Evolutionary conservation across 2,329 filamentous ascomycete genomes (phyloP).

Genomic region (Whalleya microplaca): DNA sequence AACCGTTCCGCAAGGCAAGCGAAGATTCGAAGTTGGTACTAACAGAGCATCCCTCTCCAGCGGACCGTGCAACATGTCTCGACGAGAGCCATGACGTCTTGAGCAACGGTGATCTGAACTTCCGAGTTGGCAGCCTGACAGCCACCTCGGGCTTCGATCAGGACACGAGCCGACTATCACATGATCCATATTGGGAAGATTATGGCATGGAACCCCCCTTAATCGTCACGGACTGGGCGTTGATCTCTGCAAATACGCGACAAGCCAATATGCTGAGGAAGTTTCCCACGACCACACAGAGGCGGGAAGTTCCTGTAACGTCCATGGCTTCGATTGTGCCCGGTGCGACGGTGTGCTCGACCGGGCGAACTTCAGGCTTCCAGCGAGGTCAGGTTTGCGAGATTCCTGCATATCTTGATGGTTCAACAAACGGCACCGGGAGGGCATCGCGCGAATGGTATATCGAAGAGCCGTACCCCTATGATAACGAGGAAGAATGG

Average conservation of each 20-base stretch:
- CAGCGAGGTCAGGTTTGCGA: slow-evolving; percentile 48
- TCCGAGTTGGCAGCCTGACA: slow-evolving; percentile 41
- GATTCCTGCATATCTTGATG: slow-evolving; percentile 47
- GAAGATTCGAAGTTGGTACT: slow-evolving; percentile 32
- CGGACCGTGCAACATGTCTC: slow-evolving; percentile 43
- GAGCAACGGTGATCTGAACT: slow-evolving; percentile 28
- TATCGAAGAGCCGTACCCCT: slow-evolving; percentile 44
- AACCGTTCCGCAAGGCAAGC: slow-evolving; percentile 46
- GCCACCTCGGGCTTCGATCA: slow-evolving; percentile 48
- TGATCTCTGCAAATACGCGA: slow-evolving; percentile 41
- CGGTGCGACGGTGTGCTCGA: slow-evolving; percentile 43
- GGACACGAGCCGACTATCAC: slow-evolving; percentile 47
- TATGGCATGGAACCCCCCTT: slow-evolving; percentile 44
- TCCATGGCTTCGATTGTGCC: slow-evolving; percentile 39
- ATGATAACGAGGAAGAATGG: slow-evolving; percentile 48
- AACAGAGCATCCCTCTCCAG: slow-evolving; percentile 47
- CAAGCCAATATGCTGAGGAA: slow-evolving; percentile 47
- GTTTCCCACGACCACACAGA: slow-evolving; percentile 42
- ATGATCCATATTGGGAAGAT: slow-evolving; percentile 51
- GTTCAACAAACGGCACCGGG: slow-evolving; percentile 44
- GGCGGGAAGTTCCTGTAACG: slow-evolving; percentile 39
- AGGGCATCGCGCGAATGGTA: slow-evolving; percentile 52
- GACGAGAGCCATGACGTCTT: slow-evolving; percentile 44
- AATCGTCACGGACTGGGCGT: slow-evolving; percentile 49
- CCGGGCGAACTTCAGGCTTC: slow-evolving; percentile 48